Base-by-base conservation (phyloP, 2,329 filamentous ascomycete species). In the Xylaria sp. region DNA sequence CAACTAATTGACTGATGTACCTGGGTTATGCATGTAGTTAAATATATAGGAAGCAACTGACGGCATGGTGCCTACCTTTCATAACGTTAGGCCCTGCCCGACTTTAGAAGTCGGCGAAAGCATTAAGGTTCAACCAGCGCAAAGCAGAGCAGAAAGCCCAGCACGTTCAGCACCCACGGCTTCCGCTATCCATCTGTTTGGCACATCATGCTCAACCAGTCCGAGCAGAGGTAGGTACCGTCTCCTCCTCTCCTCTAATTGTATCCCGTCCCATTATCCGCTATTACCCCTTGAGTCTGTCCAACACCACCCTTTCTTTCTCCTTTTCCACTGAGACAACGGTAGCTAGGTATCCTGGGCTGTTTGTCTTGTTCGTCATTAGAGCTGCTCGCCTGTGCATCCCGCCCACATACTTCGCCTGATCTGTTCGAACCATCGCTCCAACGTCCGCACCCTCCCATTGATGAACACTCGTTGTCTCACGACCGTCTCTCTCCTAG, bases 111-210 rank as follows among this genome's bases (percentile, higher is more conserved):
- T 49, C 36, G 15, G 49, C 25, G 18, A 43, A 49, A 51, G n/a
- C 60, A 61, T 70, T 62, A 70, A 57, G 41, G 64, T 67, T 67
- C 28, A 54, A 25, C 60, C 33, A 36, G 33, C 33, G 33, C 33
- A 25, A 39, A 43, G 41, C 56, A 64, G 36, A 28, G 23, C 15
- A 18, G 28, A 56, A 13, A n/a, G 39, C 15, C 15, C 6, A 20
- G 28, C 9, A 20, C 33, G 52, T 10, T 18, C 12, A 28, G 12
- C 55, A 56, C 33, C 31, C 6, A 56, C 33, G 33, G 36, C 25
- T 54, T 54, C 39, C 33, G n/a, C 33, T 25, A 10, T 56, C n/a
- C 20, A 20, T 43, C 39, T 25, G 18, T 18, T 20, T 39, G 36
- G 18, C 23, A 58, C 46, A 25, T 28, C 41, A 46, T 20, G 23